These are phyloP conservation scores for Scedosporium dehoogii DNA, from an alignment of 2,329 filamentous ascomycete genomes.

Conservation along the genomic window DNA sequence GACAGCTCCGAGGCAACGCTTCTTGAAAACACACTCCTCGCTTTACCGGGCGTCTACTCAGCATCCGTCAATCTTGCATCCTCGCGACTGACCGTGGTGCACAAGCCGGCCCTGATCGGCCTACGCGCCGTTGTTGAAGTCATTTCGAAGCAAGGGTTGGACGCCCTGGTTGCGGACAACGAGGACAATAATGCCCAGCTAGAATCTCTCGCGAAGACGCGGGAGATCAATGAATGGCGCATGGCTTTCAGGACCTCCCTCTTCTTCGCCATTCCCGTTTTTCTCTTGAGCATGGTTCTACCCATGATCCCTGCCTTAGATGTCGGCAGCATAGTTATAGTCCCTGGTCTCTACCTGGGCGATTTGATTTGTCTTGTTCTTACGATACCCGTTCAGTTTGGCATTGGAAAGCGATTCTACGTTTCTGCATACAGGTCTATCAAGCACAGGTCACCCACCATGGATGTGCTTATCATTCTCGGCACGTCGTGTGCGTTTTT, in stretches of 20 bases:
- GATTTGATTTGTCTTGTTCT: conserved; percentile 76
- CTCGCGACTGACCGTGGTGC: conserved; percentile 62
- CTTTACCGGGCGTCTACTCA: conserved; percentile 62
- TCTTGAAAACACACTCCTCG: conserved; percentile 58
- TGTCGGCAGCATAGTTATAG: conserved; percentile 57
- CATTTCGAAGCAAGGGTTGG: conserved; percentile 74
- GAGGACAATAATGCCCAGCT: conserved; percentile 96
- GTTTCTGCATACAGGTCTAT: conserved; percentile 86
- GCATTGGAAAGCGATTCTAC: conserved; percentile 91
- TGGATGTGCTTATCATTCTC: conserved; percentile 92
- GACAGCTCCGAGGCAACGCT: conserved; percentile 62
- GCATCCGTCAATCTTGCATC: conserved; percentile 65
- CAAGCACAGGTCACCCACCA: conserved; percentile 83
- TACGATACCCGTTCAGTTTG: conserved; percentile 92
- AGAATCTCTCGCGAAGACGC: conserved; percentile 90
- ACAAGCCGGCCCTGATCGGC: conserved; percentile 62
- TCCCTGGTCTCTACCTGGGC: conserved; percentile 76
- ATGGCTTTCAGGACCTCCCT: conserved; percentile 69
- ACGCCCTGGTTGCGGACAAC: conserved; percentile 79
- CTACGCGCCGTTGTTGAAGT: conserved; percentile 73
- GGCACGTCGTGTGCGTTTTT: conserved; percentile 95
- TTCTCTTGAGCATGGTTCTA: conserved; percentile 85
- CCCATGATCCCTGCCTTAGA: conserved; percentile 78
- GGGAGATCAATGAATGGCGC: conserved; percentile 90
- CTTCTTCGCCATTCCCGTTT: conserved; percentile 79